Conservation (phyloP, 2,329 filamentous ascomycete genomes). For the Didymella glomerata region DNA sequence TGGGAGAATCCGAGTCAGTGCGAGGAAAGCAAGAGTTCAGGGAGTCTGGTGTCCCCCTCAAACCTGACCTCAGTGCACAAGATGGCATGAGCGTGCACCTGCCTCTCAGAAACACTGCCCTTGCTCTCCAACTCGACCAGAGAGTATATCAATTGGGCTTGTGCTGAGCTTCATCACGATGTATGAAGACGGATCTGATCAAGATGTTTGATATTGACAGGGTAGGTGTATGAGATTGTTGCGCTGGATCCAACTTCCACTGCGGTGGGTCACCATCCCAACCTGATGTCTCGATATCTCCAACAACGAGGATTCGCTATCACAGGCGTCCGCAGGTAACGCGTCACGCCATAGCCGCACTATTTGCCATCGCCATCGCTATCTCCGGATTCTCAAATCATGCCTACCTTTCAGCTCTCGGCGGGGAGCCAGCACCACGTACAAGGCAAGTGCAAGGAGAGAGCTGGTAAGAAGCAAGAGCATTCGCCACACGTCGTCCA, state of each 20-base stretch:
- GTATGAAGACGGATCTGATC: background rate
- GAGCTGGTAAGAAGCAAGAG: background rate
- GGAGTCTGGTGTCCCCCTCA: background rate
- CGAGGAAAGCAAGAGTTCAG: background rate
- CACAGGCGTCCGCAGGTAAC: background rate
- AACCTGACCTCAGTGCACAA: background rate
- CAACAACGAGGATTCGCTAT: background rate
- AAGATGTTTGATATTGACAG: background rate
- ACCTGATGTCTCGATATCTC: background rate
- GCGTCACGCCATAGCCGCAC: background rate
- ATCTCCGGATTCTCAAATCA: background rate
- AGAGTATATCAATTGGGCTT: background rate
- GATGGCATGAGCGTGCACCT: background rate
- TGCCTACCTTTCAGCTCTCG: background rate
- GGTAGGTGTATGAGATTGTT: background rate
- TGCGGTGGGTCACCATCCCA: background rate
- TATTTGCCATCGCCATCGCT: background rate
- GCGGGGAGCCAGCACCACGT: background rate
- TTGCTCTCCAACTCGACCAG: background rate
- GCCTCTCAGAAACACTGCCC: background rate
- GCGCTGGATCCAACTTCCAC: background rate
- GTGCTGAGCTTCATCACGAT: background rate
- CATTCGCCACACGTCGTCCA: background rate
- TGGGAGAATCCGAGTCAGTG: background rate
- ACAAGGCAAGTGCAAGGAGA: constrained; percentile 3